A percentile compares a stretch with the other conserved stretches of the same genome.
These are phyloP conservation scores for Coelastrella sp. DNA, from an alignment of 139 green algal genomes.

Conservation along the genomic window DNA sequence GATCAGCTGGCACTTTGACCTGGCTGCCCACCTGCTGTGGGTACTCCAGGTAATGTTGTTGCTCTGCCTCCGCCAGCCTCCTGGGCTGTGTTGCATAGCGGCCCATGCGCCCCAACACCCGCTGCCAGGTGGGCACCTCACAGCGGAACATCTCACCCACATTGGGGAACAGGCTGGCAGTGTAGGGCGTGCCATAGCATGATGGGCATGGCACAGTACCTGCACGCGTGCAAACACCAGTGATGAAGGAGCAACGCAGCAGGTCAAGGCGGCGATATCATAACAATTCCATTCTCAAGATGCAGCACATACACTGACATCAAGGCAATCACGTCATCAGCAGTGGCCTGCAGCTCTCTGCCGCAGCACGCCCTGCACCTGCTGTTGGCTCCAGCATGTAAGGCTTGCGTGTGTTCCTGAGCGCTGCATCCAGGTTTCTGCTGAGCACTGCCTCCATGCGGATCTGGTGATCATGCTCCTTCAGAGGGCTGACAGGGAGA, in stretches of 20 bases:
- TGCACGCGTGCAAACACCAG: not conserved
- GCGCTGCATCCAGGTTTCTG: constrained; percentile 65
- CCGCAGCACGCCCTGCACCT: constrained; percentile 32
- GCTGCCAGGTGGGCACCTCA: constrained; percentile 55
- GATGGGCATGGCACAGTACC: constrained; percentile 60
- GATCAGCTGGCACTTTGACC: too few species aligned
- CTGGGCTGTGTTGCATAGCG: constrained; percentile 27
- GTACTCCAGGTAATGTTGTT: constrained; percentile 45
- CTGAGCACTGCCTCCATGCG: constrained; percentile 59
- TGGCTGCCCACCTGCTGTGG: constrained; percentile 11
- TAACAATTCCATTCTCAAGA: not conserved
- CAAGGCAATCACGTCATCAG: not conserved
- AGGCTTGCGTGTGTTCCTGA: constrained; percentile 61
- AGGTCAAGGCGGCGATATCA: too few species aligned
- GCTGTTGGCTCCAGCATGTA: constrained; percentile 55
- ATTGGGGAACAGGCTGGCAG: constrained; percentile 57
- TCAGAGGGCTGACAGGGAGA: constrained; percentile 26
- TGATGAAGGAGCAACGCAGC: too few species aligned
- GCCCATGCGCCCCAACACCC: constrained; percentile 47
- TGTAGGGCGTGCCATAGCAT: constrained; percentile 52
- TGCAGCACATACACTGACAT: not conserved
- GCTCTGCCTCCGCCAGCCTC: constrained; percentile 1
- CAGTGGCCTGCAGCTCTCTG: not conserved
- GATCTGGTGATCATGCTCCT: constrained; percentile 48
- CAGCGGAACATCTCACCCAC: constrained; percentile 51